Base-by-base conservation (phyloP, 78 protist genomes). In the Diacronema lutheri region DNA sequence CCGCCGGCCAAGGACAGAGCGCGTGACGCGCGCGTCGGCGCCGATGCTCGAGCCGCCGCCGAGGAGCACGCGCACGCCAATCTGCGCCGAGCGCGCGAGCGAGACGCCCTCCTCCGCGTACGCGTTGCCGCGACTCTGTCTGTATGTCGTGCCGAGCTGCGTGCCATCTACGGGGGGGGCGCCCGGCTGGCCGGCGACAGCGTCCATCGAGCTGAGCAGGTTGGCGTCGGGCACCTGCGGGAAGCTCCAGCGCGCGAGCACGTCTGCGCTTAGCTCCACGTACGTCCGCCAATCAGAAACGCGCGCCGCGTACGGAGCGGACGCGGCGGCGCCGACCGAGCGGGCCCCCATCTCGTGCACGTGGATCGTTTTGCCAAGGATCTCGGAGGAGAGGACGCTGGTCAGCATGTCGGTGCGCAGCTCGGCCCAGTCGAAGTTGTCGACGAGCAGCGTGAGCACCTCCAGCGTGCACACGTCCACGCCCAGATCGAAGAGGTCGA, bases 381-480 rank as follows among this genome's bases (percentile, higher is more conserved):
- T 64, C 77, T 81, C 86, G 12, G 66, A 81, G 72, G 29, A 1
- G 79, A 44, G 57, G 31, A 44, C 60, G 40, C 60, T 41, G 11
- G 65, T 23, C 33, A 76, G 35, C 21, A 76, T 3, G 41, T 55
- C 64, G 7, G 26, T 2, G 65, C 82, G 64, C 46, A 40, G 61
- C 56, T 79, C 84, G 21, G 46, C 62, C 86, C 86, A 81, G 76
- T 81, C 86, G 76, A 81, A 81, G 26, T 81, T 69, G 86, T 81
- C 86, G 56, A 20, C 25, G 11, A 73, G 60, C 20, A 40, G 60
- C 71, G 31, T 25, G 40, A 46, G 62, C 71, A 92, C 92, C 85
- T 92, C 95, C 25, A 88, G 93, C 37, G 96, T 83, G 91, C 96
- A 94, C 38, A 95, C 83, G 84, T 84, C 93, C 72, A 93, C 89